phyloP scores from a whole-genome alignment of 805 yeast species.

The Cyberlindnera americana region DNA sequence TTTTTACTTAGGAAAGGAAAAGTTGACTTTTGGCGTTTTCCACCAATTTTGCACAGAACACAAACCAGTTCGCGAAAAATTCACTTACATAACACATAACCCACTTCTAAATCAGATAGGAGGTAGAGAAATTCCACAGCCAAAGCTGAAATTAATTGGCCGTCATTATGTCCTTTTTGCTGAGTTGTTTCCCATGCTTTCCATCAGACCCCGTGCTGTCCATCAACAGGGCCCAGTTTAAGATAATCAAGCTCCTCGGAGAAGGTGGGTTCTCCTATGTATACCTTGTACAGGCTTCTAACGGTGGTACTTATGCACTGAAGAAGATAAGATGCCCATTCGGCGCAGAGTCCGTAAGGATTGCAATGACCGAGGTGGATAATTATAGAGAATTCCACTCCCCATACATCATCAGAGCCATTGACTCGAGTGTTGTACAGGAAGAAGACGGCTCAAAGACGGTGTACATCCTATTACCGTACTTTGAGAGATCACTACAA shows the following conservation, averaged over 20 bases:
- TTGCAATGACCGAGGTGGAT: slow-evolving; percentile 75
- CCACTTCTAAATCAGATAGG: too few relatives aligned
- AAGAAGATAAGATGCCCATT: slow-evolving; percentile 87
- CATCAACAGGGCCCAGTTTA: slow-evolving; percentile 60
- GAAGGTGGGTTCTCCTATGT: slow-evolving; percentile 91
- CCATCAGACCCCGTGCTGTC: slow-evolving; percentile 50
- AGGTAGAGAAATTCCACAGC: too few relatives aligned
- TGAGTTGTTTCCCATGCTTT: slow-evolving; percentile 25
- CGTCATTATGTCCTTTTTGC: slow-evolving; percentile 11
- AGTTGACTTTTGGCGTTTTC: neutral
- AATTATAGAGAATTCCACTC: slow-evolving; percentile 67
- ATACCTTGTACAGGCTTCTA: slow-evolving; percentile 59
- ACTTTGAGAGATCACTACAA: slow-evolving; percentile 67
- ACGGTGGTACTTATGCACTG: slow-evolving; percentile 59
- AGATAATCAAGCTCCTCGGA: slow-evolving; percentile 69
- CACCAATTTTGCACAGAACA: neutral
- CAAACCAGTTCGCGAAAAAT: slow-evolving; percentile 1
- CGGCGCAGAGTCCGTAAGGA: slow-evolving; percentile 70
- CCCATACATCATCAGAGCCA: slow-evolving; percentile 62
- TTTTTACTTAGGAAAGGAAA: neutral
- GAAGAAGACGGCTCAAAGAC: slow-evolving; percentile 79
- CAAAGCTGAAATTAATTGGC: too few relatives aligned
- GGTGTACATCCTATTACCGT: slow-evolving; percentile 77
- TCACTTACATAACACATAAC: too few relatives aligned
- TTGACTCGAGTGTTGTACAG: slow-evolving; percentile 69